These are phyloP conservation scores for barley (Hordeum vulgare) DNA, from an alignment of 176 grass and related monocot genomes.

Conservation along the genomic window MorexV3_pseudomolecules_assembly NC_058519.1:648061289-648061788, in stretches of 20 bases:
- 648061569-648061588: constrained; percentile 54
- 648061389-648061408: constrained; percentile 93
- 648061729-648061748: constrained; percentile 91
- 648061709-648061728: constrained; percentile 88
- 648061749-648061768: constrained; percentile 97
- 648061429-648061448: constrained; percentile 57
- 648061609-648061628: constrained; percentile 88
- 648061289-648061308: constrained; percentile 63
- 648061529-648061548: constrained; percentile 31
- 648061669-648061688: constrained; percentile 86
- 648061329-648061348: constrained; percentile 32
- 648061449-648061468: constrained; percentile 36
- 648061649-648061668: constrained; percentile 84
- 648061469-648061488: constrained; percentile 30
- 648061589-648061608: constrained; percentile 94
- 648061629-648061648: constrained; percentile 77
- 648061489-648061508: constrained; percentile 13
- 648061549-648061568: constrained; percentile 36
- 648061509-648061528: constrained; percentile 25
- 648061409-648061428: constrained; percentile 94
- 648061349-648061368: constrained; percentile 90
- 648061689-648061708: constrained; percentile 76
- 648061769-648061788: constrained; percentile 99
- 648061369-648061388: constrained; percentile 88
- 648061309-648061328: constrained; percentile 48